phyloP scores from a whole-genome alignment of 1,284 basidiomycete genomes.

The Ustilago crameri region DNA sequence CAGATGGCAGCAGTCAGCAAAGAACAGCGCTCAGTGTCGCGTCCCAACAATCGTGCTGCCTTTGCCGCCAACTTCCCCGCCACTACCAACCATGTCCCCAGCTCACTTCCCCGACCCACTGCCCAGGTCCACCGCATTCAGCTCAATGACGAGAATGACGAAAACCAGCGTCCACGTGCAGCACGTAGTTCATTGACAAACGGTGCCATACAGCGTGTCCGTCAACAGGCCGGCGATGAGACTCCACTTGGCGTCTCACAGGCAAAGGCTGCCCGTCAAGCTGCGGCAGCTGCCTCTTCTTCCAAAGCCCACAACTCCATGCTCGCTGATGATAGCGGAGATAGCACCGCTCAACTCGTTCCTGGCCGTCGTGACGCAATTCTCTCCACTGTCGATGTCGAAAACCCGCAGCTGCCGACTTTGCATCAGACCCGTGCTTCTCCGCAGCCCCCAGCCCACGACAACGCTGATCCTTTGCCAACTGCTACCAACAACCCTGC shows the following conservation, averaged over 20 bases:
- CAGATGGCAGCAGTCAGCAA: constrained; percentile 45
- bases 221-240: constrained; percentile 42
- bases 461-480: not conserved
- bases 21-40: constrained; percentile 34
- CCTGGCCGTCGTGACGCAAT: constrained; percentile 25
- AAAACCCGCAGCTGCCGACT: constrained; percentile 29
- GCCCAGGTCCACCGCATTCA: constrained; percentile 19
- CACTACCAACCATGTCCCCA: constrained; percentile 24
- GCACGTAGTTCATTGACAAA: constrained; percentile 44
- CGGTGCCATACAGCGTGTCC: constrained; percentile 37
- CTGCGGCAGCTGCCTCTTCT: constrained; percentile 6
- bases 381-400: constrained; percentile 32
- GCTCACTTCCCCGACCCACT: constrained; percentile 32
- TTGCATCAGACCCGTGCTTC: constrained; percentile 4
- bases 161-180: constrained; percentile 20
- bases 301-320: constrained; percentile 17
- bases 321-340: constrained; percentile 32
- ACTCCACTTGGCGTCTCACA: constrained; percentile 43
- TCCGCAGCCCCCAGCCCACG: not conserved
- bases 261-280: constrained; percentile 29
- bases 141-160: constrained; percentile 2
- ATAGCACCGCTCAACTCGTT: constrained; percentile 33
- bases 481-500: not conserved
- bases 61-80: constrained; percentile 32
- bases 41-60: constrained; percentile 30